Conservation (phyloP, 345 rosid species). For the Lenwebbia sp. region DNA sequence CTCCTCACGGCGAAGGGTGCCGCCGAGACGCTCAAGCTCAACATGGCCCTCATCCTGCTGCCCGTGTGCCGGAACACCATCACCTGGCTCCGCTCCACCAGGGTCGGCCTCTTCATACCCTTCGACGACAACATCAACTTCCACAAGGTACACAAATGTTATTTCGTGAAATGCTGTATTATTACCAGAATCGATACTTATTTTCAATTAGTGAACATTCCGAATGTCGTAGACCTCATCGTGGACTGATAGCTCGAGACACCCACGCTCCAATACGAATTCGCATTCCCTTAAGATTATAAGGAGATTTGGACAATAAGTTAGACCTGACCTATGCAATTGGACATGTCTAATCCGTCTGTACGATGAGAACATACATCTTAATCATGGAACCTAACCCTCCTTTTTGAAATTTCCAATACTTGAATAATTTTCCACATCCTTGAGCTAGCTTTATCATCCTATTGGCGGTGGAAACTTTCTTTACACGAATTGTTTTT, state of each 20-base stretch:
- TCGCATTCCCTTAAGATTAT: neutral
- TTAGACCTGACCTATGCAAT: neutral
- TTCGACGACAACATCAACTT: conserved; percentile 98
- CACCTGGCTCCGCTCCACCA: conserved; percentile 91
- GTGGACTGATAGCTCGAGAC: neutral
- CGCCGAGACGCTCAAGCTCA: conserved; percentile 86
- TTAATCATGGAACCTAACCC: neutral
- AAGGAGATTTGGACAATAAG: neutral
- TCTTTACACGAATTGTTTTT: neutral
- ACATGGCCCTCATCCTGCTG: conserved; percentile 93
- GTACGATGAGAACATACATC: neutral
- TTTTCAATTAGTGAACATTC: neutral
- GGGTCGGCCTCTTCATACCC: conserved; percentile 59
- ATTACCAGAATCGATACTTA: neutral
- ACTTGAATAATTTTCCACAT: neutral
- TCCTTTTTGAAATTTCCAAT: neutral
- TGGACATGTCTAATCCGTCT: neutral
- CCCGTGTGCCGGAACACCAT: conserved; percentile 95
- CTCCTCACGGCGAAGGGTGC: conserved; percentile 94
- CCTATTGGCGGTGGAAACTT: neutral
- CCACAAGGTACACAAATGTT: conserved; percentile 58
- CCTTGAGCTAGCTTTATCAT: neutral
- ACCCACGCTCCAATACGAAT: neutral
- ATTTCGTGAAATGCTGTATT: neutral
- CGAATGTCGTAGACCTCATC: neutral